These are phyloP conservation scores for Xylaria digitata DNA, from an alignment of 2,329 filamentous ascomycete genomes.

Conservation along the genomic window DNA sequence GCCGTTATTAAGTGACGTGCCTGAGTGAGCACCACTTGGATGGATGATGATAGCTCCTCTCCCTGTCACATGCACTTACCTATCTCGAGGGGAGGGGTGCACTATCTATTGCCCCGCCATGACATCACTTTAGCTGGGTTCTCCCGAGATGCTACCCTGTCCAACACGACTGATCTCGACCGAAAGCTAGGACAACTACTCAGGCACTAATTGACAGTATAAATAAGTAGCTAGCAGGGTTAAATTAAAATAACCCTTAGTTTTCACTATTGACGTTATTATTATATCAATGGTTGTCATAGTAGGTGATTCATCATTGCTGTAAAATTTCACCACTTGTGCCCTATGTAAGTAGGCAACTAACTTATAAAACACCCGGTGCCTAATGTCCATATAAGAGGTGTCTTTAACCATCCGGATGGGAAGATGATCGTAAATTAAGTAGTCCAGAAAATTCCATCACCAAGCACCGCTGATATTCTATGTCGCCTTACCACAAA, in stretches of 20 bases:
- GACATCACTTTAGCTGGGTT: conserved; percentile 27
- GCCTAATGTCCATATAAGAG: conserved; percentile 5
- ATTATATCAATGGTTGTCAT: background rate
- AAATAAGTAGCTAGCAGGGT: too few relatives aligned
- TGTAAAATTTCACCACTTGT: background rate
- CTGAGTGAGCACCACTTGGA: conserved; percentile 15
- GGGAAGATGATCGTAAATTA: conserved; percentile 19
- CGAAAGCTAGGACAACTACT: background rate
- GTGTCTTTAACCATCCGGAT: conserved; percentile 15
- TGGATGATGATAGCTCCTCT: conserved; percentile 21
- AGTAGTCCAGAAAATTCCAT: conserved; percentile 19
- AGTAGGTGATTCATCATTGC: background rate
- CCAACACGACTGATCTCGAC: background rate
- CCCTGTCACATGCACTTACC: conserved; percentile 3
- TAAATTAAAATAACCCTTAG: background rate
- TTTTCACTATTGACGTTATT: background rate
- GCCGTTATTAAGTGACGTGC: conserved; percentile 12
- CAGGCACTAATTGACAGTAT: too few relatives aligned
- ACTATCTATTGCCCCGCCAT: conserved; percentile 32
- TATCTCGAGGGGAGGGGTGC: conserved; percentile 19
- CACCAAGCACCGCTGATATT: conserved; percentile 31
- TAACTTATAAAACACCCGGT: conserved; percentile 9
- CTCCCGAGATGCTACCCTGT: background rate
- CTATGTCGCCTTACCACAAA: conserved; percentile 29
- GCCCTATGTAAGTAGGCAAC: background rate